Base-by-base conservation (phyloP, 495 filamentous ascomycete genomes). In the Eremomyces bilateralis region DNA sequence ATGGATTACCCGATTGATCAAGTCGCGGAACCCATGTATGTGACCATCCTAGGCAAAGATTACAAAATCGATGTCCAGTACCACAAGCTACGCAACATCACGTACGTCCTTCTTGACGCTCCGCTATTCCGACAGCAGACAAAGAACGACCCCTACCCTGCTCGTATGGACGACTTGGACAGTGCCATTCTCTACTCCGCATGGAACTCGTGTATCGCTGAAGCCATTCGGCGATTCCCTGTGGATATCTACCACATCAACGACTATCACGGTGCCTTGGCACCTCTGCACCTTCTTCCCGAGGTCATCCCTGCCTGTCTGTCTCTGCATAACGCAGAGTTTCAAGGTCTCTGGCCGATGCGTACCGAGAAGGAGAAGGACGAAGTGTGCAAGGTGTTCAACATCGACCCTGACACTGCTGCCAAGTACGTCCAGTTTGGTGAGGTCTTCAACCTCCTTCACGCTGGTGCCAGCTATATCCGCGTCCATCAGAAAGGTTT, bases 221-320 rank as follows among this genome's bases (percentile, higher is more conserved):
- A 71, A 35, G 51, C 71, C 0, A 63, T 77, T 35, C 62, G 50
- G 21, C 59, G 64, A 15, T 71, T 68, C 46, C 64, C 71, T 0
- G 59, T 78, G 29, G 73, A 81, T 43, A 46, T 82, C 15, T 82
- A 82, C 46, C 76, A 82, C 48, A 73, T 80, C 46, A 82, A 82
- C 50, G 76, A 82, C 48, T 82, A 80, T 47, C 76, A 82, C 39
- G 76, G 76, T 20, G 71, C 76, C 13, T 52, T 75, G 4, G 76
- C 76, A 24, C 75, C 73, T 8, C 55, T 81, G 4, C 74, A 82
- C 39, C 59, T 78, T 13, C 59, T 80, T 3, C 76, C 76, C 11
- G 53, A 65, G 24, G 73, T 61, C 2, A 63, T 73, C 27, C 70
- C 69, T 0, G 64, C 63, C 45, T 71, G 66, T 40, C 46, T 73